Evolutionary conservation across 805 yeast genomes (phyloP).

Genomic region (Ogataea siamensis): DNA sequence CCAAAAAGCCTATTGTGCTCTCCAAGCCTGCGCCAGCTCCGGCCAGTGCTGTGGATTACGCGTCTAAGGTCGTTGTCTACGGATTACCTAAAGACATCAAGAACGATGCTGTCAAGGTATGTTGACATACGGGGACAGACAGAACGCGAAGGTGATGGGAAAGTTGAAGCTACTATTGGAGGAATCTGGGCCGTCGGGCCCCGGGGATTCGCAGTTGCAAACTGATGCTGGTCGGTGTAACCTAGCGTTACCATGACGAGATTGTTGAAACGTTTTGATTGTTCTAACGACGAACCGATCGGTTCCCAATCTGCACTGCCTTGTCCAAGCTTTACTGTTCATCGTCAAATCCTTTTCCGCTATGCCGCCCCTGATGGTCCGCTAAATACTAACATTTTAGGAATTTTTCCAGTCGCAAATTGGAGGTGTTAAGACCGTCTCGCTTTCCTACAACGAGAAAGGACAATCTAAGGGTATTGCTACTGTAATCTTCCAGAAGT

Average conservation of each 20-base stretch:
- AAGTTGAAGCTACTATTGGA: constrained; percentile 2
- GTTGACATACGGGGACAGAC: constrained; percentile 11
- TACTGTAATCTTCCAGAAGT: constrained; percentile 70
- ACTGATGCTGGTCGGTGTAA: background rate
- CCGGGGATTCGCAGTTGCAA: constrained; percentile 11
- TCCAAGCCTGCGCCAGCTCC: constrained; percentile 20
- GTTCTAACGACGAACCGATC: constrained; percentile 15
- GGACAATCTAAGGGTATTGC: constrained; percentile 94
- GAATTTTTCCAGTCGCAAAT: constrained; percentile 85
- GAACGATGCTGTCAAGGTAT: constrained; percentile 65
- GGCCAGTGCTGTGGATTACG: constrained; percentile 39
- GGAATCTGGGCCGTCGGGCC: constrained; percentile 12
- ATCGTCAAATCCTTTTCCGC: background rate
- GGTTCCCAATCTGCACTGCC: constrained; percentile 3
- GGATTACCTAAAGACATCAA: constrained; percentile 75
- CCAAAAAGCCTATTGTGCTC: constrained; percentile 17
- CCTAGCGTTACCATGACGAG: background rate
- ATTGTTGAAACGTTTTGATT: constrained; percentile 5
- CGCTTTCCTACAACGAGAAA: constrained; percentile 75
- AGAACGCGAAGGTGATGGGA: background rate
- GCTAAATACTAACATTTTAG: constrained; percentile 41
- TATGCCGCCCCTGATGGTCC: constrained; percentile 2
- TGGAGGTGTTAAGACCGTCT: constrained; percentile 76
- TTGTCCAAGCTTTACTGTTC: constrained; percentile 7
- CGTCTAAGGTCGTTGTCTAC: constrained; percentile 76